phyloP scores from a whole-genome alignment of 1,139 yeast species.

The Lodderomyces oxycetoniae region DNA sequence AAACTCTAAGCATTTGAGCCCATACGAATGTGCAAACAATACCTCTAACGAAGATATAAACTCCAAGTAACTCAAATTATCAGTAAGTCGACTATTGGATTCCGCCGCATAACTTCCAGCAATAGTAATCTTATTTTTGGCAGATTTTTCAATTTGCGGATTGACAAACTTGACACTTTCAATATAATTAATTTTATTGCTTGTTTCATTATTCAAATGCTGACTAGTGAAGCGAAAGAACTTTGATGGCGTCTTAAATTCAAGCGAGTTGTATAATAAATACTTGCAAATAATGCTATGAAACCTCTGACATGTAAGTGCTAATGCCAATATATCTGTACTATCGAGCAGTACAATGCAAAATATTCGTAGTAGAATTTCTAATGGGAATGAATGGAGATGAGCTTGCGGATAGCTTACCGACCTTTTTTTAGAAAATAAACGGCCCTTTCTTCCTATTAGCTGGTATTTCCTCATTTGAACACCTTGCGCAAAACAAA shows the following conservation, averaged over 20 bases:
- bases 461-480: slow-evolving; percentile 30
- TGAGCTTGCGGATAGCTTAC: slow-evolving; percentile 25
- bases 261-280: slow-evolving; percentile 31
- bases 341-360: slow-evolving; percentile 17
- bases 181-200: slow-evolving; percentile 31
- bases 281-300: slow-evolving; percentile 31
- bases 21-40: slow-evolving; percentile 30
- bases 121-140: slow-evolving; percentile 26
- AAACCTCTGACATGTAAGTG: slow-evolving; percentile 35
- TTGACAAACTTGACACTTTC: slow-evolving; percentile 25
- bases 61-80: slow-evolving; percentile 22
- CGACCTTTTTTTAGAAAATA: slow-evolving; percentile 4
- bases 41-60: slow-evolving; percentile 22
- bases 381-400: slow-evolving; percentile 39
- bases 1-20: slow-evolving; percentile 26
- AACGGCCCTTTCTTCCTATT: slow-evolving; percentile 29
- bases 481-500: too few relatives aligned
- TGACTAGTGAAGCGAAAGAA: slow-evolving; percentile 31
- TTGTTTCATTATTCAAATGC: slow-evolving; percentile 19
- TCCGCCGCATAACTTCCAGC: slow-evolving; percentile 40
- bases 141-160: slow-evolving; percentile 29
- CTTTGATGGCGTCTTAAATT: slow-evolving; percentile 21
- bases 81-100: slow-evolving; percentile 16
- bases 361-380: slow-evolving; percentile 34
- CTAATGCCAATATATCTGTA: slow-evolving; percentile 21